Conservation (phyloP, 768 basidiomycete genomes). For the Serpula lacrymans region DNA sequence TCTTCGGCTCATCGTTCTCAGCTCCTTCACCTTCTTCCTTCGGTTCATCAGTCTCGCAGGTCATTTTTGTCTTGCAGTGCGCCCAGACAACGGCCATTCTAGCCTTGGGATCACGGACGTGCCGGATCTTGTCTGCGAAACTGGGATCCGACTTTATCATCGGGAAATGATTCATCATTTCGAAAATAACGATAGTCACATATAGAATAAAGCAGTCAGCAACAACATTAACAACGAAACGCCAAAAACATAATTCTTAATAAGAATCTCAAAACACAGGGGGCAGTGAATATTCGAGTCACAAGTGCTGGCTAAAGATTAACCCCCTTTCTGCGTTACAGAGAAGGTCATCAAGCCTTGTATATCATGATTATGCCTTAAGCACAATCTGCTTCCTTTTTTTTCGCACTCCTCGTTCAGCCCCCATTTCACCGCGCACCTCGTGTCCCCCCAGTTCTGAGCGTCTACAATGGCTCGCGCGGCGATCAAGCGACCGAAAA, state of each 20-base stretch:
- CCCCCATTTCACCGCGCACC: conserved; percentile 96
- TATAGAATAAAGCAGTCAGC: conserved; percentile 70
- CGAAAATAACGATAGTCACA: conserved; percentile 31
- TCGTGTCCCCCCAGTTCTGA: conserved; percentile 81
- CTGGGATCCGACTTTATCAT: conserved; percentile 69
- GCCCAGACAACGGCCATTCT: conserved; percentile 86
- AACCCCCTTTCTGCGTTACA: conserved; percentile 71
- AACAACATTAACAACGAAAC: conserved; percentile 35
- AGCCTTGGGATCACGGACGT: conserved; percentile 80
- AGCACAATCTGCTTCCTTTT: conserved; percentile 25
- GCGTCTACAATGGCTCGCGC: conserved; percentile 65
- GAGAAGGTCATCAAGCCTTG: conserved; percentile 45
- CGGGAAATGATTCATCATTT: conserved; percentile 19
- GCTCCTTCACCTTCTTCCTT: conserved; percentile 80
- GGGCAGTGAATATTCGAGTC: conserved; percentile 53
- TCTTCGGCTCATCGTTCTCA: conserved; percentile 67
- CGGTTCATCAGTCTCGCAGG: conserved; percentile 85
- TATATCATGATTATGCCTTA: conserved; percentile 17
- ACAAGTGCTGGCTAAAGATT: conserved; percentile 58
- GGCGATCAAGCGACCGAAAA: conserved; percentile 96
- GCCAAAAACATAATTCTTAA: conserved; percentile 20
- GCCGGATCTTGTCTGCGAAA: conserved; percentile 85
- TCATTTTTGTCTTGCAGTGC: conserved; percentile 84
- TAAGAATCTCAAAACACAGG: conserved; percentile 43
- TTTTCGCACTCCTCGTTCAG: conserved; percentile 94